Evolutionary conservation across 2,329 filamentous ascomycete genomes (phyloP).

Genomic region (Daldinia eschscholtzii): DNA sequence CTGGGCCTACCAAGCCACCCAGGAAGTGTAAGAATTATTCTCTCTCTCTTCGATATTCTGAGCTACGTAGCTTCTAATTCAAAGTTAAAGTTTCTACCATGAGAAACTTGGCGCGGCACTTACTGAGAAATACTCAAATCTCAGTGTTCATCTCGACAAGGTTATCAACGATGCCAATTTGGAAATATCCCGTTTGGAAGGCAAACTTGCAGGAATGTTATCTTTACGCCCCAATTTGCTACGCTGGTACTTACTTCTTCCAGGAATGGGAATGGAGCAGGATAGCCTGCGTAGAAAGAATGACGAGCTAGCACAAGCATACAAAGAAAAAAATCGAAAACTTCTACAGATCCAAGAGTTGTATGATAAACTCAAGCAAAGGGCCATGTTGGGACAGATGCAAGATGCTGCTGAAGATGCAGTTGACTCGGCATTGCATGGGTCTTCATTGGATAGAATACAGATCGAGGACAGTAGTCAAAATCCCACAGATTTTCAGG

Average conservation of each 20-base stretch:
- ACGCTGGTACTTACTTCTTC: slow-evolving; percentile 8
- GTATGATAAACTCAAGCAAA: slow-evolving; percentile 71
- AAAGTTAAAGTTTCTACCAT: slow-evolving; percentile 74
- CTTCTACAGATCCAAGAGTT: slow-evolving; percentile 76
- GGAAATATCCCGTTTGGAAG: slow-evolving; percentile 75
- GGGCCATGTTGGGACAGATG: slow-evolving; percentile 66
- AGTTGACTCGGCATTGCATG: slow-evolving; percentile 58
- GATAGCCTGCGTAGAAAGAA: slow-evolving; percentile 76
- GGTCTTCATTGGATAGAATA: slow-evolving; percentile 41
- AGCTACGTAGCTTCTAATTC: background rate
- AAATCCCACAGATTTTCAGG: slow-evolving; percentile 29
- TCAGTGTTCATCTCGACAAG: slow-evolving; percentile 78
- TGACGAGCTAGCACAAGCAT: slow-evolving; percentile 74
- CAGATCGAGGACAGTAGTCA: slow-evolving; percentile 29
- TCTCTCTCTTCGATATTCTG: background rate
- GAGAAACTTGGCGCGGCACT: slow-evolving; percentile 79
- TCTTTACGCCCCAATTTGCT: slow-evolving; percentile 19
- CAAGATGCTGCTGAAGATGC: slow-evolving; percentile 66
- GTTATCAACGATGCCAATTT: slow-evolving; percentile 80
- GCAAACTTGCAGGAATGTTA: slow-evolving; percentile 71
- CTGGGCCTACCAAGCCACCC: slow-evolving; percentile 87
- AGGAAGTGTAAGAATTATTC: slow-evolving; percentile 76
- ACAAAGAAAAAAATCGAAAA: slow-evolving; percentile 77
- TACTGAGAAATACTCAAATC: slow-evolving; percentile 75
- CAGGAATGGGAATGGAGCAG: slow-evolving; percentile 71